Conservation (phyloP, 345 rosid species). For the Nasturtium officinale region DNA sequence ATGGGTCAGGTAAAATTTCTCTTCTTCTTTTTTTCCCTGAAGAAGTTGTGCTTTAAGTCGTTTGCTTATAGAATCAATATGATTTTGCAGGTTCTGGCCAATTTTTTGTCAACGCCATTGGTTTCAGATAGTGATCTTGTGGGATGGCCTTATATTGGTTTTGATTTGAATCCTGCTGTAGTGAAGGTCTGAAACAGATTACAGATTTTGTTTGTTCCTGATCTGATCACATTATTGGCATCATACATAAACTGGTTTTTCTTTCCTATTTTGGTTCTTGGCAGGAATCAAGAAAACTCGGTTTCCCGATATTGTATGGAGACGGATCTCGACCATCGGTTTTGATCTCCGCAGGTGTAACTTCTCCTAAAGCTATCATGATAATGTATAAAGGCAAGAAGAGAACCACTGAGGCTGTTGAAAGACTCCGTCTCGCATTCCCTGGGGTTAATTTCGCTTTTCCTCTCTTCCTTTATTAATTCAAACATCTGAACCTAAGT, state of each 20-base stretch:
- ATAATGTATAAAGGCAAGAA: conserved; percentile 84
- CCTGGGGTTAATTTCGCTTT: conserved; percentile 58
- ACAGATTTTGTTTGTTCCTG: not conserved
- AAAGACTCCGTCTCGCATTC: conserved; percentile 88
- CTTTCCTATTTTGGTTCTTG: not conserved
- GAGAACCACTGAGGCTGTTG: conserved; percentile 80
- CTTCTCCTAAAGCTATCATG: conserved; percentile 92
- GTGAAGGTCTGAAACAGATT: conserved; percentile 64
- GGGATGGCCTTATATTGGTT: conserved; percentile 86
- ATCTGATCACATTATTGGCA: conserved; percentile 3
- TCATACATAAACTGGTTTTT: not conserved
- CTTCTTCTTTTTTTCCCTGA: not conserved
- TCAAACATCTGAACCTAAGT: too few species aligned
- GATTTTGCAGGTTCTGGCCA: conserved; percentile 76
- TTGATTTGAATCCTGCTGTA: conserved; percentile 88
- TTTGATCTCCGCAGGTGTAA: conserved; percentile 82
- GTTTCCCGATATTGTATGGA: conserved; percentile 86
- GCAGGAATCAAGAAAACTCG: conserved; percentile 80
- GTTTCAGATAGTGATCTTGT: conserved; percentile 61
- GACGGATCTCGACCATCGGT: conserved; percentile 90
- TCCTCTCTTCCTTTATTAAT: too few species aligned
- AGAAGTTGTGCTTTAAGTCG: not conserved
- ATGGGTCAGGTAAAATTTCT: conserved; percentile 79
- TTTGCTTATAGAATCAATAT: conserved; percentile 2
- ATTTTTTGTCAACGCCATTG: conserved; percentile 85